Conservation (phyloP, 2,329 filamentous ascomycete genomes). For the Zymoseptoria ardabiliae region DNA sequence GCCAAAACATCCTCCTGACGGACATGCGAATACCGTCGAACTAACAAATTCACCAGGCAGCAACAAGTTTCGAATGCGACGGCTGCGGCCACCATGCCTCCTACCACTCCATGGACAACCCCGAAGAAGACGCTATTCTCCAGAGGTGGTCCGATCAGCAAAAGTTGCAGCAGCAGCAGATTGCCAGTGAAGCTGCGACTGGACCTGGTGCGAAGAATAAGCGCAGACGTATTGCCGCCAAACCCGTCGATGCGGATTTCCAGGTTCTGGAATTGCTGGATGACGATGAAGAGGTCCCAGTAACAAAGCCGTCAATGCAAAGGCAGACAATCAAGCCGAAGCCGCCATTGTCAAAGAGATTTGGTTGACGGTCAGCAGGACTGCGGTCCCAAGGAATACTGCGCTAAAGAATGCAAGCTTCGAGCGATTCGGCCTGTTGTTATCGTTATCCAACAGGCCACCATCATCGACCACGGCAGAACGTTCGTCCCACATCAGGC, state of each 20-base stretch:
- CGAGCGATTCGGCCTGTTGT: too few species aligned
- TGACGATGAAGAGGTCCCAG: neutral
- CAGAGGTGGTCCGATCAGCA: slow-evolving; percentile 40
- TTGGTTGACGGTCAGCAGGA: too few species aligned
- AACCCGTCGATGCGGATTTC: slow-evolving; percentile 5
- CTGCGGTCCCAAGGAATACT: too few species aligned
- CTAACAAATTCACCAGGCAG: slow-evolving; percentile 26
- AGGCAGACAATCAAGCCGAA: neutral
- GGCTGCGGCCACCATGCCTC: slow-evolving; percentile 49
- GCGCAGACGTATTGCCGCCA: slow-evolving; percentile 18
- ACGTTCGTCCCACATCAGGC: too few species aligned
- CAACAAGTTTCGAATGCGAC: slow-evolving; percentile 49
- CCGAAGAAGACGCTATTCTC: slow-evolving; percentile 41
- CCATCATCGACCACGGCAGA: too few species aligned
- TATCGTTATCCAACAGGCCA: too few species aligned
- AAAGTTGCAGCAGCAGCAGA: neutral
- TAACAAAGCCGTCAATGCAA: neutral
- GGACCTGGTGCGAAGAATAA: slow-evolving; percentile 19
- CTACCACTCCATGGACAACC: slow-evolving; percentile 48
- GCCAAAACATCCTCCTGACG: neutral
- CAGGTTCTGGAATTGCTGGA: slow-evolving; percentile 15
- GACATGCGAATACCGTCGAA: neutral
- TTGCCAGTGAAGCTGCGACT: slow-evolving; percentile 5
- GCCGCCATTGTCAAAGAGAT: too few species aligned
- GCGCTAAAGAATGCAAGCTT: too few species aligned